Percentiles rank a stretch among this genome's conserved stretches.
phyloP scores from a whole-genome alignment of 2,329 filamentous ascomycete species.

The Mollisia scopiformis region DNA sequence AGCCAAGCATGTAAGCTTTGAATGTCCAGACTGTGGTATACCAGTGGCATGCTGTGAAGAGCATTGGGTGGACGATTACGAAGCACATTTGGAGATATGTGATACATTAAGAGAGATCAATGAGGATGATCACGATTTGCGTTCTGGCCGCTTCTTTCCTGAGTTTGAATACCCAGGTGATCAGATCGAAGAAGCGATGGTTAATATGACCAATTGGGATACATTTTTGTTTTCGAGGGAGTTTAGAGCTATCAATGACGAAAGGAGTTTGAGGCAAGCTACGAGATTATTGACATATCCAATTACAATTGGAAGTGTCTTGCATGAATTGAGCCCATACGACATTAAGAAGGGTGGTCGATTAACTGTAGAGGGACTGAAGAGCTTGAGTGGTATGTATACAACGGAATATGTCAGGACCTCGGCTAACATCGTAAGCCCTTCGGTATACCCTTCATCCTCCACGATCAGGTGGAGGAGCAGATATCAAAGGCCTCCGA shows the following conservation, averaged over 20 bases:
- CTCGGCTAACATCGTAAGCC: slow-evolving; percentile 60
- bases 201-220: slow-evolving; percentile 99
- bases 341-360: slow-evolving; percentile 74
- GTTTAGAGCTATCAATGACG: slow-evolving; percentile 88
- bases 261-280: slow-evolving; percentile 88
- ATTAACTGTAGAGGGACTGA: slow-evolving; percentile 84
- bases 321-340: slow-evolving; percentile 96
- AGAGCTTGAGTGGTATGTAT: slow-evolving; percentile 89
- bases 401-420: not conserved
- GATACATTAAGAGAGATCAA: slow-evolving; percentile 92
- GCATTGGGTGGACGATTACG: slow-evolving; percentile 96
- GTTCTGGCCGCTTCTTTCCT: slow-evolving; percentile 87
- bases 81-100: slow-evolving; percentile 88
- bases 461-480: slow-evolving; percentile 74
- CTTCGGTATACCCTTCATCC: slow-evolving; percentile 94
- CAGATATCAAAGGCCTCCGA: slow-evolving; percentile 76
- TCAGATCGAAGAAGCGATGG: slow-evolving; percentile 88
- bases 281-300: slow-evolving; percentile 94
- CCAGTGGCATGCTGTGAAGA: slow-evolving; percentile 92
- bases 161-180: slow-evolving; percentile 91
- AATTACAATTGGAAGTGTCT: slow-evolving; percentile 83
- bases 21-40: slow-evolving; percentile 94
- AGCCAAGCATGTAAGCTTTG: slow-evolving; percentile 85
- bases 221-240: slow-evolving; percentile 92
- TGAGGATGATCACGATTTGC: slow-evolving; percentile 94